phyloP scores from a whole-genome alignment of 2,329 filamentous ascomycete species.

The Talaromyces piceae region DNA sequence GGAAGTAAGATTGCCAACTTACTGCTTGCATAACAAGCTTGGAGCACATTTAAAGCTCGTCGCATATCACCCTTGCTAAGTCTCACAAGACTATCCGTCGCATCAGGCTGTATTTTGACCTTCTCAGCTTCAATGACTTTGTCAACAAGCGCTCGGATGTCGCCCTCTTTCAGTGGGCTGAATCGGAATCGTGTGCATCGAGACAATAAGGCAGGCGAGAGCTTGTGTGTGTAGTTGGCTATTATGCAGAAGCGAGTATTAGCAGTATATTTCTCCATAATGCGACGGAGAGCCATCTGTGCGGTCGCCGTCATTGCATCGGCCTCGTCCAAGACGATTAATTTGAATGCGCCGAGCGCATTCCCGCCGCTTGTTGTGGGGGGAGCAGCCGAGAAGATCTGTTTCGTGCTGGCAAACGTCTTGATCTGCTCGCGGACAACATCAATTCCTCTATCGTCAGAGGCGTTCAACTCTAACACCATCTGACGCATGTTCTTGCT shows the following conservation, averaged over 20 bases:
- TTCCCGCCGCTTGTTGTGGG: conserved; percentile 31
- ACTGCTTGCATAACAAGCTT: conserved; percentile 94
- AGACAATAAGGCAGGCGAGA: conserved; percentile 85
- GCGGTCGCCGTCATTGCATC: conserved; percentile 99
- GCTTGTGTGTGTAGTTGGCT: conserved; percentile 97
- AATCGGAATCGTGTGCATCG: conserved; percentile 93
- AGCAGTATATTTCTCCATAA: conserved; percentile 99
- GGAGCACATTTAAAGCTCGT: conserved; percentile 84
- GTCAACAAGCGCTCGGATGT: conserved; percentile 80
- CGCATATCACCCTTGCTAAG: conserved; percentile 96
- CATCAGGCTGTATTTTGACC: conserved; percentile 74
- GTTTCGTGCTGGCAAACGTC: conserved; percentile 96
- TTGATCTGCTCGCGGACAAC: conserved; percentile 99
- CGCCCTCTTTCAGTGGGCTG: conserved; percentile 79
- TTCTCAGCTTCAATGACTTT: conserved; percentile 81
- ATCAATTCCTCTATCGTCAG: conserved; percentile 94
- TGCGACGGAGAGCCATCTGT: conserved; percentile 91
- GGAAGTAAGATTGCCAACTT: conserved; percentile 25
- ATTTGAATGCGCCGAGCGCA: conserved; percentile 71
- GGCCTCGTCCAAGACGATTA: conserved; percentile 97
- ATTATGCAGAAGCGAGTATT: conserved; percentile 98
- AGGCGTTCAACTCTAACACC: conserved; percentile 96
- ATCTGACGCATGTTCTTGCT: conserved; percentile 90
- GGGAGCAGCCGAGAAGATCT: conserved; percentile 73
- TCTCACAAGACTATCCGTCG: conserved; percentile 72